Evolutionary conservation across 1,139 yeast genomes (phyloP).

Genomic region (Scheffersomyces illinoinensis): DNA sequence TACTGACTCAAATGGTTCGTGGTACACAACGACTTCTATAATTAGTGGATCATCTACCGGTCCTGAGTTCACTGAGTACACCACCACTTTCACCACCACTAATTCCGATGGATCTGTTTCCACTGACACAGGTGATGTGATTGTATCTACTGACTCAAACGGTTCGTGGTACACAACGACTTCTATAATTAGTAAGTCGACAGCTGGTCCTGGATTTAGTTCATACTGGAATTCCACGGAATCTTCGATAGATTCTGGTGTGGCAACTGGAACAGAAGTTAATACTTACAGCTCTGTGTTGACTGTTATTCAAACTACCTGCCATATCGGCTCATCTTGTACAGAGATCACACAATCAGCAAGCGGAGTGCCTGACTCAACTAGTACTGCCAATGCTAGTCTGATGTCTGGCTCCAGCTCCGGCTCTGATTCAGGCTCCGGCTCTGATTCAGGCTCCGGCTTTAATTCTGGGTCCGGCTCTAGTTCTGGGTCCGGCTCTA

Average conservation of each 20-base stretch:
- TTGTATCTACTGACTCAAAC: conserved; percentile 12
- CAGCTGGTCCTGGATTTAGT: neutral
- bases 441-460: conserved; percentile 13
- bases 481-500: conserved; percentile 12
- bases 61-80: conserved; percentile 2
- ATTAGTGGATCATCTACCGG: neutral
- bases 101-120: conserved; percentile 13
- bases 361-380: neutral
- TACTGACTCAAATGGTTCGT: conserved; percentile 8
- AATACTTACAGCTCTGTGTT: neutral
- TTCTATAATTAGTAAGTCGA: conserved; percentile 5
- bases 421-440: conserved; percentile 11
- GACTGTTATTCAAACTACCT: neutral
- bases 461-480: conserved; percentile 15
- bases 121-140: conserved; percentile 14
- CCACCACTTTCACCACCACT: conserved; percentile 11
- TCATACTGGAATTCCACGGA: neutral
- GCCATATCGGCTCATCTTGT: neutral
- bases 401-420: conserved; percentile 8
- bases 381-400: neutral
- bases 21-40: conserved; percentile 1
- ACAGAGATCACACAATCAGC: neutral
- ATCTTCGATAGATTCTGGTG: neutral
- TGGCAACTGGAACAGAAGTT: neutral
- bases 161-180: conserved; percentile 13